Conservation (phyloP, 2,329 filamentous ascomycete species). For the Fusarium avenaceum region DNA sequence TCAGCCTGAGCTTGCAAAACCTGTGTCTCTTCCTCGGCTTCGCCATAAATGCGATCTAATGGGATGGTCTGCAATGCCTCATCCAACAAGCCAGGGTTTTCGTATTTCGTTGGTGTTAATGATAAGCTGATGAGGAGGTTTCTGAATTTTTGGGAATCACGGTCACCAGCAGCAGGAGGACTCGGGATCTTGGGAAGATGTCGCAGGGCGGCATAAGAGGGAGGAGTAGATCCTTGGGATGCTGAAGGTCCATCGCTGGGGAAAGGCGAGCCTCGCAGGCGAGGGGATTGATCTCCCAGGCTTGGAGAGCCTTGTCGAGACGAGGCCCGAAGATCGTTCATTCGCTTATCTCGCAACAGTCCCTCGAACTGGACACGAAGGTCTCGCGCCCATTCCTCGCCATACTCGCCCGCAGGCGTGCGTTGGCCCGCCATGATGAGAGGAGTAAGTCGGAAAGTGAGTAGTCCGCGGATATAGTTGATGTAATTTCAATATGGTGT, state of each 20-base stretch:
- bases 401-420: constrained; percentile 62
- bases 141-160: constrained; percentile 79
- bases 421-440: constrained; percentile 57
- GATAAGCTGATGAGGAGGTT: constrained; percentile 89
- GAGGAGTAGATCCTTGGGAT: constrained; percentile 60
- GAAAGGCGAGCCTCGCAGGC: constrained; percentile 58
- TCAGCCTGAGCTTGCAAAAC: constrained; percentile 88
- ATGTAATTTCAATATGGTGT: constrained; percentile 5
- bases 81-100: constrained; percentile 94
- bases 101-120: constrained; percentile 90
- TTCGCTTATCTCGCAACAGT: constrained; percentile 85
- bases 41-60: constrained; percentile 89
- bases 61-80: constrained; percentile 90
- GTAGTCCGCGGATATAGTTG: constrained; percentile 15
- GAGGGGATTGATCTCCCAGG: constrained; percentile 65
- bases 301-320: constrained; percentile 71
- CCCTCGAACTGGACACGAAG: constrained; percentile 88
- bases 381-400: constrained; percentile 82
- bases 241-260: constrained; percentile 61
- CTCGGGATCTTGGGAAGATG: constrained; percentile 74
- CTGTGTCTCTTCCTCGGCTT: constrained; percentile 94
- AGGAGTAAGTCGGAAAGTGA: background rate
- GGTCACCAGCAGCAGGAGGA: constrained; percentile 75
- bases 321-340: constrained; percentile 76
- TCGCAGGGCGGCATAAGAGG: constrained; percentile 63